phyloP scores from a whole-genome alignment of 176 grass and related monocot genomes.

The Triticum turgidum region DNA sequence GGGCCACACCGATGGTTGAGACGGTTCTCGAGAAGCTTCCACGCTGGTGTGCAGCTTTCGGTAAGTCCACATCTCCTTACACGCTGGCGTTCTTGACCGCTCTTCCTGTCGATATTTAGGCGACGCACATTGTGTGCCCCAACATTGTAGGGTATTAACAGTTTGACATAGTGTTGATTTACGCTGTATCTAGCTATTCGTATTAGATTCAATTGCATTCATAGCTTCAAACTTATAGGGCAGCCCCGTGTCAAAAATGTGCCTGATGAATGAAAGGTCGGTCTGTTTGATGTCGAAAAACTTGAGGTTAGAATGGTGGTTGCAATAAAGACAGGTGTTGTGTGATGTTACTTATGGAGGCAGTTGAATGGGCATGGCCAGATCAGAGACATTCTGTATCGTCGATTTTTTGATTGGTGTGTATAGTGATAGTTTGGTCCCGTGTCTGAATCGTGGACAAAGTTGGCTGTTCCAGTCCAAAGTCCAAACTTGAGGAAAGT shows the following conservation, averaged over 20 bases:
- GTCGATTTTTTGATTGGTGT: not conserved
- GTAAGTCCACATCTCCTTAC: slow-evolving; percentile 75
- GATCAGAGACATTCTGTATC: not conserved
- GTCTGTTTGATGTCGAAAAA: not conserved
- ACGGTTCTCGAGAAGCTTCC: slow-evolving; percentile 78
- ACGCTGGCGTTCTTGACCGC: slow-evolving; percentile 77
- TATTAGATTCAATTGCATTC: slow-evolving; percentile 37
- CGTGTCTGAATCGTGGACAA: not conserved
- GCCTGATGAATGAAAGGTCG: not conserved
- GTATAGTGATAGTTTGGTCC: not conserved
- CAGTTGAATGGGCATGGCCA: not conserved
- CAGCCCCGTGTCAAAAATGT: not conserved
- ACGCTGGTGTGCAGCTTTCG: slow-evolving; percentile 69
- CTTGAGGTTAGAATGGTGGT: not conserved
- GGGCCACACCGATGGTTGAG: slow-evolving; percentile 53
- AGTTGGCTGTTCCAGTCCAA: not conserved
- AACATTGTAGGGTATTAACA: not conserved
- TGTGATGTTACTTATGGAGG: not conserved
- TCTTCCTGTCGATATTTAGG: slow-evolving; percentile 79
- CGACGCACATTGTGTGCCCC: not conserved
- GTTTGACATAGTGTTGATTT: slow-evolving; percentile 4
- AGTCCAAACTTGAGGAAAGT: not conserved
- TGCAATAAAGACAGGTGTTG: not conserved
- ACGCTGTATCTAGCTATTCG: slow-evolving; percentile 26
- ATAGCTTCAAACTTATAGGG: not conserved